phyloP scores from a whole-genome alignment of 345 rosid genomes.

The Pistacia vera region DNA sequence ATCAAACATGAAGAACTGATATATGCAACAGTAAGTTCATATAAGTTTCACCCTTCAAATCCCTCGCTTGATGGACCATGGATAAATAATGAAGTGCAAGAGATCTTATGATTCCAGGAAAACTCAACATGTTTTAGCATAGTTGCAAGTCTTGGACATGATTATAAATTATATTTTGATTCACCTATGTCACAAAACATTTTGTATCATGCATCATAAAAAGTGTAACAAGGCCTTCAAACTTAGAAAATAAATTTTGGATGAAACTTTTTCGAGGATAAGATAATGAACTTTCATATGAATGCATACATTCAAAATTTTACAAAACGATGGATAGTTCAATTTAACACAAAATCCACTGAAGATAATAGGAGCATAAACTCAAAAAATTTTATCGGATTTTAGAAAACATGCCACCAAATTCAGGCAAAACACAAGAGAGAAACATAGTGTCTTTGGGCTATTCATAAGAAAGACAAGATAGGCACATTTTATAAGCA shows the following conservation, averaged over 20 bases:
- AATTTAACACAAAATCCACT: neutral
- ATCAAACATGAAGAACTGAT: neutral
- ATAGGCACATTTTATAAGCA: neutral
- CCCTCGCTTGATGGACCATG: neutral
- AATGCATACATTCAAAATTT: neutral
- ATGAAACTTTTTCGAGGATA: too few relatives aligned
- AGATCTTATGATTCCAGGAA: neutral
- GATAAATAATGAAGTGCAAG: neutral
- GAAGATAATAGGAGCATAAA: neutral
- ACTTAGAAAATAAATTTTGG: neutral
- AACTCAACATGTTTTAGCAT: conserved; percentile 5
- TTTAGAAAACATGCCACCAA: neutral
- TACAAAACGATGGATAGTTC: neutral
- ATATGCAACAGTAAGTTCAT: conserved; percentile 1
- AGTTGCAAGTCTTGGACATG: neutral
- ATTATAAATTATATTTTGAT: neutral
- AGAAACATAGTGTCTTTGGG: neutral
- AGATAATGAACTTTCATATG: too few relatives aligned
- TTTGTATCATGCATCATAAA: neutral
- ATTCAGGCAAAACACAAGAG: conserved; percentile 4
- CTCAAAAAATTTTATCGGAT: neutral
- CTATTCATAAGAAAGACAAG: neutral
- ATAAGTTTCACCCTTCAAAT: neutral
- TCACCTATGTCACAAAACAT: neutral
- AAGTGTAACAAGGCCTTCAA: neutral